Conservation (phyloP, 2,329 filamentous ascomycete species). For the Aureobasidium sp. region DNA sequence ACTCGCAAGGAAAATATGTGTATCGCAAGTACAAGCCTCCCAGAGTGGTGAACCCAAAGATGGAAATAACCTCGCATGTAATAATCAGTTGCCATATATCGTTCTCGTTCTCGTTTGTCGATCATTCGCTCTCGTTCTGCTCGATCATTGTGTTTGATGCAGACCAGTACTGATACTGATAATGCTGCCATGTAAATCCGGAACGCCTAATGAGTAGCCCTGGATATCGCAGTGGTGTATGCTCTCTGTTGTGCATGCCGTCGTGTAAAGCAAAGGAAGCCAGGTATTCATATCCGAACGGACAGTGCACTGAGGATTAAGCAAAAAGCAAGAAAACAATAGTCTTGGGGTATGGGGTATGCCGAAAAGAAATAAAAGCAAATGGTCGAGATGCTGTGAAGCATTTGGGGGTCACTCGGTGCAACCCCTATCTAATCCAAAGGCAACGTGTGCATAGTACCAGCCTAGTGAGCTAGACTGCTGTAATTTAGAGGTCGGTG, state of each 20-base stretch:
- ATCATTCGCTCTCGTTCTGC: not conserved
- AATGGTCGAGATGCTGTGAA: conserved; percentile 9
- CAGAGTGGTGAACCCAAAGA: not conserved
- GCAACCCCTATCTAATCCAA: conserved; percentile 1
- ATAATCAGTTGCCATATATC: conserved; percentile 4
- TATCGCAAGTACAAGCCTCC: conserved; percentile 8
- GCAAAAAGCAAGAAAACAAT: conserved; percentile 1
- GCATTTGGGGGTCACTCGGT: not conserved
- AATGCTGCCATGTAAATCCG: conserved; percentile 1
- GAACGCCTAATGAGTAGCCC: conserved; percentile 8
- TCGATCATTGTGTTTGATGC: not conserved
- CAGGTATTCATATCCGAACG: not conserved
- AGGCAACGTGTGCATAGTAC: not conserved
- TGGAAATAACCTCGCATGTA: conserved; percentile 3
- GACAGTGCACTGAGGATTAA: not conserved
- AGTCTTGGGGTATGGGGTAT: conserved; percentile 5
- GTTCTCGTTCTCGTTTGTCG: conserved; percentile 1
- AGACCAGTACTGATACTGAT: conserved; percentile 5
- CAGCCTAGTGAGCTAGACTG: not conserved
- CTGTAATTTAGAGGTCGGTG: not conserved
- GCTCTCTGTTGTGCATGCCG: conserved; percentile 3
- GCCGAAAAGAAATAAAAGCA: conserved; percentile 6
- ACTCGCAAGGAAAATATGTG: conserved; percentile 1
- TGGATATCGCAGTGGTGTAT: not conserved
- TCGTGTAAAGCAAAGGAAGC: not conserved